Conservation (phyloP, 2,329 filamentous ascomycete species). For the Geosmithia putterillii region DNA sequence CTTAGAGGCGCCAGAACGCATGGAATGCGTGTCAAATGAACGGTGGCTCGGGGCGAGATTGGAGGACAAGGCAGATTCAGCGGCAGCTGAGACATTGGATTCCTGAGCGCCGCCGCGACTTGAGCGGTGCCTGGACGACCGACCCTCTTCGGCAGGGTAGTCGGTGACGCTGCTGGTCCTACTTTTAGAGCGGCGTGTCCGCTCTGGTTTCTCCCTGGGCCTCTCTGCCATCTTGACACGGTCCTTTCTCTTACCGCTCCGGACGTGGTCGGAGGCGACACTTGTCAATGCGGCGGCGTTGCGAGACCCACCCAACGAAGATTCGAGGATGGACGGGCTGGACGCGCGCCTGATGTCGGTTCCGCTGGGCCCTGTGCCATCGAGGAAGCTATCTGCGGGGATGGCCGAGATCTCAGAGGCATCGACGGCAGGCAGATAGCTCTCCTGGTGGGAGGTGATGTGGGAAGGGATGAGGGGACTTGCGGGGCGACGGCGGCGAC, state of each 20-base stretch:
- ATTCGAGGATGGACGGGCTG: slow-evolving; percentile 20
- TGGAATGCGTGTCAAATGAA: slow-evolving; percentile 41
- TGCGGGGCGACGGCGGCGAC: slow-evolving; percentile 47
- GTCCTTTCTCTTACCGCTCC: slow-evolving; percentile 32
- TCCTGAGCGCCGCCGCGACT: slow-evolving; percentile 40
- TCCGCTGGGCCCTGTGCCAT: slow-evolving; percentile 31
- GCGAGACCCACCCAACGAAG: slow-evolving; percentile 21
- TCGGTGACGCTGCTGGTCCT: slow-evolving; percentile 37
- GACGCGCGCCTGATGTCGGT: slow-evolving; percentile 25
- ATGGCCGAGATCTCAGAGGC: slow-evolving; percentile 80
- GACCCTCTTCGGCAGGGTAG: slow-evolving; percentile 30
- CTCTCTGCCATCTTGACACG: slow-evolving; percentile 25
- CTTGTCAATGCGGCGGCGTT: slow-evolving; percentile 20
- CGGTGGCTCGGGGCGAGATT: slow-evolving; percentile 40
- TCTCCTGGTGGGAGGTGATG: slow-evolving; percentile 20
- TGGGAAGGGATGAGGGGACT: slow-evolving; percentile 53
- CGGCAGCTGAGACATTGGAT: slow-evolving; percentile 36
- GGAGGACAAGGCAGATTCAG: slow-evolving; percentile 43
- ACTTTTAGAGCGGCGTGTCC: slow-evolving; percentile 33
- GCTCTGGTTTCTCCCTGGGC: slow-evolving; percentile 35
- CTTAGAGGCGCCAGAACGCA: slow-evolving; percentile 37
- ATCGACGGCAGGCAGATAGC: slow-evolving; percentile 46
- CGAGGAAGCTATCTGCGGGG: slow-evolving; percentile 48
- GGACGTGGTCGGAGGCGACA: slow-evolving; percentile 27
- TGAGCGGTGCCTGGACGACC: slow-evolving; percentile 34